Evolutionary conservation across 441 rosid species (phyloP).

Genomic region (Populus trichocarpa): DNA sequence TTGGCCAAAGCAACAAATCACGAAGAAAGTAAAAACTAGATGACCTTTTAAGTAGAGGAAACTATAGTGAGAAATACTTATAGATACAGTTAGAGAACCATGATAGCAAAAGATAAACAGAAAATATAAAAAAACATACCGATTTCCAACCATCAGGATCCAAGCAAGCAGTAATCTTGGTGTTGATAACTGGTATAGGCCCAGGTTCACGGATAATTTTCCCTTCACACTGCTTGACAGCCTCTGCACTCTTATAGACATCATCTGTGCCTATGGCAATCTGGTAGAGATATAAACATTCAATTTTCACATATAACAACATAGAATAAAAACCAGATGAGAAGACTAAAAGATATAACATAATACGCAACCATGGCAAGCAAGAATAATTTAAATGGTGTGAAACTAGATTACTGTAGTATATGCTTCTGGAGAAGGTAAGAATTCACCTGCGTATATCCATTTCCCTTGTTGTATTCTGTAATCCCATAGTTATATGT

Average conservation of each 20-base stretch:
- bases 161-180: slow-evolving; percentile 70
- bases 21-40: slow-evolving; percentile 34
- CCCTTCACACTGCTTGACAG: slow-evolving; percentile 64
- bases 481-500: slow-evolving; percentile 89
- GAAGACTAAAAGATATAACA: neutral
- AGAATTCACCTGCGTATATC: slow-evolving; percentile 70
- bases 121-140: too few species aligned
- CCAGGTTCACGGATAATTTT: slow-evolving; percentile 70
- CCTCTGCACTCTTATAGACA: slow-evolving; percentile 85
- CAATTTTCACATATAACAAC: neutral
- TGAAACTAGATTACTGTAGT: neutral
- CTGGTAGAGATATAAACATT: slow-evolving; percentile 28
- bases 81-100: neutral
- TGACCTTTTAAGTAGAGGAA: neutral
- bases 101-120: neutral
- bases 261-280: slow-evolving; percentile 89
- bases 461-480: slow-evolving; percentile 84
- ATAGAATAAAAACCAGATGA: neutral
- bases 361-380: neutral
- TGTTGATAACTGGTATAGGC: slow-evolving; percentile 78
- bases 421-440: neutral
- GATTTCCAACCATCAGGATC: too few species aligned
- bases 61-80: neutral
- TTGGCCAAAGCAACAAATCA: neutral
- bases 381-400: neutral